These are phyloP conservation scores for Pseudocercospora fuligena DNA, from an alignment of 2,329 filamentous ascomycete genomes.

Conservation along the genomic window DNA sequence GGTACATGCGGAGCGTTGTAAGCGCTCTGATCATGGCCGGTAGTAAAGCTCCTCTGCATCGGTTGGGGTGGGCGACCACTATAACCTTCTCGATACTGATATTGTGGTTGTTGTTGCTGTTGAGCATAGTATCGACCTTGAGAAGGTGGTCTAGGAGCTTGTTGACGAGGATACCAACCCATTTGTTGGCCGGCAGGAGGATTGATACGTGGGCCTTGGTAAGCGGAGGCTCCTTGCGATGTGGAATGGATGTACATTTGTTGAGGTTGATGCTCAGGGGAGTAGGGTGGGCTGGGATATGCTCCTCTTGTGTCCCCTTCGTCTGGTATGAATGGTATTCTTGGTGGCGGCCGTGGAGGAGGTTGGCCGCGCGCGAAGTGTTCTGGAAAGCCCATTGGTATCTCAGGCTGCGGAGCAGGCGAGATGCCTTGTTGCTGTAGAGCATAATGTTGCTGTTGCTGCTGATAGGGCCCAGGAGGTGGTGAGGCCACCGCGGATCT, in stretches of 20 bases:
- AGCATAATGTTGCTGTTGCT: slow-evolving; percentile 24
- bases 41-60: slow-evolving; percentile 4
- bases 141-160: slow-evolving; percentile 5
- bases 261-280: neutral
- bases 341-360: neutral
- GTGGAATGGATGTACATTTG: slow-evolving; percentile 6
- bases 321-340: neutral
- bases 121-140: slow-evolving; percentile 22
- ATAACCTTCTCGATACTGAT: neutral
- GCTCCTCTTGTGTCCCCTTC: neutral
- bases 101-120: slow-evolving; percentile 20
- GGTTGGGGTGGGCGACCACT: neutral
- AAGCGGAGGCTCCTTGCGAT: neutral
- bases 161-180: slow-evolving; percentile 12
- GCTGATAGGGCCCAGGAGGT: slow-evolving; percentile 3
- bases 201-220: neutral
- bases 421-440: slow-evolving; percentile 3
- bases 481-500: neutral
- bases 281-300: slow-evolving; percentile 9
- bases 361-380: slow-evolving; percentile 2
- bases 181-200: neutral
- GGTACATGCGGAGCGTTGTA: slow-evolving; percentile 6
- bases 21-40: neutral
- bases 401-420: neutral
- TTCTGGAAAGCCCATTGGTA: slow-evolving; percentile 3